Evolutionary conservation across 805 yeast species (phyloP), one percentile per base, ranked within the genome.

Genomic region (Starmerella bacillaris): DNA sequence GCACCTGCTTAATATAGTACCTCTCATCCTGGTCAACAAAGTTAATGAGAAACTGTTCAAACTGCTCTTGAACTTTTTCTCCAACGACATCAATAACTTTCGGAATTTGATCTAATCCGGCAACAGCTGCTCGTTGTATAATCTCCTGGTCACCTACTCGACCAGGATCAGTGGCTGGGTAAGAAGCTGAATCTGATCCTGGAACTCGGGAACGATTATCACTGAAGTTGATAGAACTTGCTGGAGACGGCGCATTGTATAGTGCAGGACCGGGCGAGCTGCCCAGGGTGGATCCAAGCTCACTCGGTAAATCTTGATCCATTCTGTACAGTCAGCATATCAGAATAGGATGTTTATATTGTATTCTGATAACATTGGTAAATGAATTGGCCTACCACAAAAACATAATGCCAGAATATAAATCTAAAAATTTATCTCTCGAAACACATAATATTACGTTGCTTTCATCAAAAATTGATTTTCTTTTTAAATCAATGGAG

Each of bases 11-110:
- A 36, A 84, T 51, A 51, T 86, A 86, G 21, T 73, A 63, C 39
- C 60, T 66, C 17, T 53, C 59, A 14, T 53, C 53, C 5, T 56
- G 60, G 30, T 68, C 68, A 3, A 59, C 58, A 50, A 63, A 86
- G 21, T 70, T 77, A 50, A 73, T 78, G 37, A 86, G 57, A 50
- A 86, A 86, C 44, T 67, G 70, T 54, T 84, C 94, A 54, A 89
- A 86, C 12, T 84, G 73, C 55, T 82, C 94, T 30, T 86, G 70
- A 14, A 89, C 95, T 47, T 80, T 80, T 53, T 84, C 95, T 39
- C 94, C 95, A 3, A 94, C 82, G 31, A 72, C 71, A 59, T 89
- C 98, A 19, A 70, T 70, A 19, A 89, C 94, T 51, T 78, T 80
- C 19, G 92, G 83, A 36, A 86, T 79, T 19, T 42, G 43, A 21